Conservation (phyloP, 2,329 filamentous ascomycete genomes). For the Diaporthe sp. region DNA sequence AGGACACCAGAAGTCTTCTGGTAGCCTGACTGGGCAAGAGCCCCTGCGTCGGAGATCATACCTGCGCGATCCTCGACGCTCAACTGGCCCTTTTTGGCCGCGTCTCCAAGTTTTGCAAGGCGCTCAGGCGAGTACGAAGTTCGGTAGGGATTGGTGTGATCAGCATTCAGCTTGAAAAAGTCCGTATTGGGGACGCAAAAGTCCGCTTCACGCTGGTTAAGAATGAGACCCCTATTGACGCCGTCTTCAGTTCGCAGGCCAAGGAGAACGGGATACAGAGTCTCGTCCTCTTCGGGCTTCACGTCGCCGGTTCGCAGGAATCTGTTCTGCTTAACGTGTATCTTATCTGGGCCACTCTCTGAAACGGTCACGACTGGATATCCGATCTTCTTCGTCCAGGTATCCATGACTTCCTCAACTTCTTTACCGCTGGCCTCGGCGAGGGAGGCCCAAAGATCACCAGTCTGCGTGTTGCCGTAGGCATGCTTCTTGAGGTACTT, state of each 20-base stretch:
- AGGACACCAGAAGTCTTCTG: slow-evolving; percentile 92
- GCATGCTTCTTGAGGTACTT: slow-evolving; percentile 95
- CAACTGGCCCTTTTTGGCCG: slow-evolving; percentile 82
- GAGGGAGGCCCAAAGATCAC: slow-evolving; percentile 89
- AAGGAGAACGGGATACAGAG: slow-evolving; percentile 90
- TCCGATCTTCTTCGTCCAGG: slow-evolving; percentile 97
- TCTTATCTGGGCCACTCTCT: slow-evolving; percentile 76
- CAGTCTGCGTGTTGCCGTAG: slow-evolving; percentile 94
- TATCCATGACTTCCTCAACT: slow-evolving; percentile 89
- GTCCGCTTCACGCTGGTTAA: slow-evolving; percentile 76
- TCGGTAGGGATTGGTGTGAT: slow-evolving; percentile 92
- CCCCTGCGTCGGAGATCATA: slow-evolving; percentile 93
- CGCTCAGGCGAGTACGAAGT: slow-evolving; percentile 88
- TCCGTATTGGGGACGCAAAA: slow-evolving; percentile 83
- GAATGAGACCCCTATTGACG: slow-evolving; percentile 79
- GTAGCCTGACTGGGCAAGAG: slow-evolving; percentile 89
- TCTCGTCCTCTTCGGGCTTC: slow-evolving; percentile 90
- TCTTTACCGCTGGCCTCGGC: slow-evolving; percentile 91
- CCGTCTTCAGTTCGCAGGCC: slow-evolving; percentile 87
- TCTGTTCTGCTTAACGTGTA: slow-evolving; percentile 93
- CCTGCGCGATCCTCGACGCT: slow-evolving; percentile 92
- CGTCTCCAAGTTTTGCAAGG: slow-evolving; percentile 86
- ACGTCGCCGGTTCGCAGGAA: slow-evolving; percentile 94
- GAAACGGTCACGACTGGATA: slow-evolving; percentile 91
- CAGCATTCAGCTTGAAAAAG: slow-evolving; percentile 97